Base-by-base conservation (phyloP, 2,329 filamentous ascomycete species). In the Botrytis porri region DNA sequence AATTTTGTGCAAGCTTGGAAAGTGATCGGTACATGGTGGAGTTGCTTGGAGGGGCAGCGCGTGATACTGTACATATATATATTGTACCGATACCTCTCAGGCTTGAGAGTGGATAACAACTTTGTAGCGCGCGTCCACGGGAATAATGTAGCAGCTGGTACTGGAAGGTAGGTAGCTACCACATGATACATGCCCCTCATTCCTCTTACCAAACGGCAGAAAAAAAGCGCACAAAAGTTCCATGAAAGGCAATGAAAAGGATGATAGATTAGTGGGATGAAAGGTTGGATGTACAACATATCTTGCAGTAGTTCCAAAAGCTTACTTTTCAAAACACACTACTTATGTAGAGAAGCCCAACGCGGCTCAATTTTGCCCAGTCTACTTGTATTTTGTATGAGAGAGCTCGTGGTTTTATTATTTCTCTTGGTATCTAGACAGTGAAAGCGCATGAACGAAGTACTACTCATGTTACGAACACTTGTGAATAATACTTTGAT, bases 261-360 rank as follows among this genome's bases (percentile, higher is more conserved):
- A 39, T 45, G 61, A 32, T 32, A n/a, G 20, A 35, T 64, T 43
- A 51, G 63, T 65, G 63, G 63, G 63, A 65, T 65, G 63, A 48
- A 32, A 51, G 37, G 25, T 25, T 39, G 25, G 32, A 37, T 37
- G 63, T 51, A 66, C 63, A 54, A 54, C 45, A 67, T 67, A 37
- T 54, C 45, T 48, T 67, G 64, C 64, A 67, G 64, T 54, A 54
- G 64, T 37, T 35, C 14, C 25, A 41, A 32, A 67, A 41, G n/a
- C 62, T 35, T 65, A 48, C 59, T 37, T 61, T 22, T n/a, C 60
- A 54, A 32, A 29, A 22, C 16, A 41, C 9, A 57, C 65, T 67
- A 67, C 35, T 67, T 37, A 67, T 67, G 65, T 67, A 48, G n/a
- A 39, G 35, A 57, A 57, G 65, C 65, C 65, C 65, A 67, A 51